These are phyloP conservation scores for Endotrypanum monterogeii DNA, from an alignment of 208 protist species.

Conservation along the genomic window DNA sequence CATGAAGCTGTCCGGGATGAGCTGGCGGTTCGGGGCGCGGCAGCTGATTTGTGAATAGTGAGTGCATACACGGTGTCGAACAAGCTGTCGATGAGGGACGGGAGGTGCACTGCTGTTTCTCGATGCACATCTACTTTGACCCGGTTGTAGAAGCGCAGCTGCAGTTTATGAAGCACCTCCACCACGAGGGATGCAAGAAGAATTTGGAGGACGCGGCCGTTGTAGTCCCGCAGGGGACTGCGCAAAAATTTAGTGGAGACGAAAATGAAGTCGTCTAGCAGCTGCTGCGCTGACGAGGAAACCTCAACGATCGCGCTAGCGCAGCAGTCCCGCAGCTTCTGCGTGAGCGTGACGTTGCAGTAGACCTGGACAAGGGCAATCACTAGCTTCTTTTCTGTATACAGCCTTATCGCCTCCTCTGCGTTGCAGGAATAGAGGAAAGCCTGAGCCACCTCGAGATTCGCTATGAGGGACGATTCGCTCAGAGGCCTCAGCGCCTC, in stretches of 20 bases:
- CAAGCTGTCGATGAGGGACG: conserved; percentile 26
- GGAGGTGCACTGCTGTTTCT: conserved; percentile 21
- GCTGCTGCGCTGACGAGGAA: conserved; percentile 11
- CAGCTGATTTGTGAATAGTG: not conserved
- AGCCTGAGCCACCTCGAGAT: conserved; percentile 44
- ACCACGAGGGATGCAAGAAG: conserved; percentile 33
- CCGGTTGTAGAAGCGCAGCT: conserved; percentile 24
- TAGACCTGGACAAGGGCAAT: conserved; percentile 23
- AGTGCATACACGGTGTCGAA: conserved; percentile 9
- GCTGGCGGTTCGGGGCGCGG: not conserved
- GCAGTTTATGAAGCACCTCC: conserved; percentile 35
- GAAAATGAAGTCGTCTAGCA: conserved; percentile 20
- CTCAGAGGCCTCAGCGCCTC: conserved; percentile 34
- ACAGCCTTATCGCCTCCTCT: conserved; percentile 12
- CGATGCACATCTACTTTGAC: conserved; percentile 8
- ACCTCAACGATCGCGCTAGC: conserved; percentile 24
- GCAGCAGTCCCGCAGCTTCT: conserved; percentile 34
- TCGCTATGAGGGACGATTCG: conserved; percentile 57
- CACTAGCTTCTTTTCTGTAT: conserved; percentile 14
- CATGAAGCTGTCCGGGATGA: conserved; percentile 12
- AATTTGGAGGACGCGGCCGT: conserved; percentile 19
- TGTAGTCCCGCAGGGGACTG: conserved; percentile 9
- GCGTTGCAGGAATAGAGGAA: conserved; percentile 31
- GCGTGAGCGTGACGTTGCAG: conserved; percentile 17
- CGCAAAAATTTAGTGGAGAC: conserved; percentile 10